Evolutionary conservation across 2,329 filamentous ascomycete genomes (phyloP).

Genomic region (Penicillium hordei): DNA sequence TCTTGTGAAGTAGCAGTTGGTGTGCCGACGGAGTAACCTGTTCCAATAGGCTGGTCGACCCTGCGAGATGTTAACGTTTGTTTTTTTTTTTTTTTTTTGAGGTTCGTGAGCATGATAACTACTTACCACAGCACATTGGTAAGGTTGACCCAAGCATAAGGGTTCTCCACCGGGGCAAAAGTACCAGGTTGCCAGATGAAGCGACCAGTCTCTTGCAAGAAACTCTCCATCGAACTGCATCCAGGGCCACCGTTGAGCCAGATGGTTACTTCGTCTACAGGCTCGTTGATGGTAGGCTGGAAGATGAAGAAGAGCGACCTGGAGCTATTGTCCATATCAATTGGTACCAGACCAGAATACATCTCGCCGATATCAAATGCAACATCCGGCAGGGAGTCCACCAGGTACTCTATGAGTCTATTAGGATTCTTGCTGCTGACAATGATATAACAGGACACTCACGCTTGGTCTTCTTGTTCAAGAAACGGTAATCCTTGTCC

Average conservation of each 20-base stretch:
- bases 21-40: conserved; percentile 67
- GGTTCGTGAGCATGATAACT: too few relatives aligned
- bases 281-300: conserved; percentile 46
- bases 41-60: conserved; percentile 51
- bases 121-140: conserved; percentile 75
- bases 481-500: conserved; percentile 28
- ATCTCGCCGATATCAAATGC: conserved; percentile 63
- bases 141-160: conserved; percentile 72
- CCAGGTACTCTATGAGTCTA: conserved; percentile 54
- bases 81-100: too few relatives aligned
- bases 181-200: conserved; percentile 72
- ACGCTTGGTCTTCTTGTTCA: conserved; percentile 29
- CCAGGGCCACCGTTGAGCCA: conserved; percentile 57
- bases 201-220: conserved; percentile 76
- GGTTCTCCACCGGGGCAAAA: conserved; percentile 62
- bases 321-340: conserved; percentile 50
- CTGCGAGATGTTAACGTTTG: conserved; percentile 13
- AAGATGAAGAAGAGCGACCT: conserved; percentile 51
- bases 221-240: conserved; percentile 62
- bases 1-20: conserved; percentile 65
- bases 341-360: conserved; percentile 54
- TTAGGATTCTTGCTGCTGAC: neutral
- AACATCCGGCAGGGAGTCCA: conserved; percentile 68
- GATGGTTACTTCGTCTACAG: conserved; percentile 46
- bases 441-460: conserved; percentile 3